phyloP scores from a whole-genome alignment of 441 rosid genomes.

The Aquilaria agallochum region DNA sequence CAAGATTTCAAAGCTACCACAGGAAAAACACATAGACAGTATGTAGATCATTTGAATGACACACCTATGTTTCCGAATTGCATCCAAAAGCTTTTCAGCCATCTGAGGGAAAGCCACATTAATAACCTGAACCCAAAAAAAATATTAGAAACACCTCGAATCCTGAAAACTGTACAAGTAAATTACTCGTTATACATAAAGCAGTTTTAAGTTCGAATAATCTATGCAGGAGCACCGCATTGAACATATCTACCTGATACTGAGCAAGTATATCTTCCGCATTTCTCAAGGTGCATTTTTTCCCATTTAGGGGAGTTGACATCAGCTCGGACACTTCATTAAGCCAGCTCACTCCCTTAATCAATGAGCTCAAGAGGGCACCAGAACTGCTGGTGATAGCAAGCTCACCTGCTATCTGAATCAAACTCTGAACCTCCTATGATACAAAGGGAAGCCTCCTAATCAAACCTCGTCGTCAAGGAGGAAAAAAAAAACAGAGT shows the following conservation, averaged over 20 bases:
- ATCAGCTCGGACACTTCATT: conserved; percentile 41
- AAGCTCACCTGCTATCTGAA: conserved; percentile 31
- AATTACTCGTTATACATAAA: not conserved
- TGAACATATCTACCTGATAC: conserved; percentile 34
- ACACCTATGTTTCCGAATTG: conserved; percentile 52
- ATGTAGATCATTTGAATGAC: conserved; percentile 20
- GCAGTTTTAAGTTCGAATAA: conserved; percentile 1
- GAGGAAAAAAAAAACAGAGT: not conserved
- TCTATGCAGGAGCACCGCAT: conserved; percentile 1
- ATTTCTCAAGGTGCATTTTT: conserved; percentile 41
- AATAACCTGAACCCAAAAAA: conserved; percentile 35
- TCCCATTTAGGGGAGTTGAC: conserved; percentile 26
- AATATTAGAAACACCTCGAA: too few relatives aligned
- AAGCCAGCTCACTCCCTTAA: conserved; percentile 55
- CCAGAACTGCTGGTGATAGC: conserved; percentile 25
- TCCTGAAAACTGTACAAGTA: too few relatives aligned
- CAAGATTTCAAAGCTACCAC: too few relatives aligned
- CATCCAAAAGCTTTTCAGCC: conserved; percentile 38
- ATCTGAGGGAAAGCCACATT: conserved; percentile 34
- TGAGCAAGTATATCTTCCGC: conserved; percentile 53
- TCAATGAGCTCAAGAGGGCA: conserved; percentile 34
- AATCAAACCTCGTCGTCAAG: conserved; percentile 4
- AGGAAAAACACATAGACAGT: not conserved
- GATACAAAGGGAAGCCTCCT: conserved; percentile 11
- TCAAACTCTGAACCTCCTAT: conserved; percentile 57